These are phyloP conservation scores for Linderniella brevidens DNA, from an alignment of 257 asterid species.

Conservation along the genomic window DNA sequence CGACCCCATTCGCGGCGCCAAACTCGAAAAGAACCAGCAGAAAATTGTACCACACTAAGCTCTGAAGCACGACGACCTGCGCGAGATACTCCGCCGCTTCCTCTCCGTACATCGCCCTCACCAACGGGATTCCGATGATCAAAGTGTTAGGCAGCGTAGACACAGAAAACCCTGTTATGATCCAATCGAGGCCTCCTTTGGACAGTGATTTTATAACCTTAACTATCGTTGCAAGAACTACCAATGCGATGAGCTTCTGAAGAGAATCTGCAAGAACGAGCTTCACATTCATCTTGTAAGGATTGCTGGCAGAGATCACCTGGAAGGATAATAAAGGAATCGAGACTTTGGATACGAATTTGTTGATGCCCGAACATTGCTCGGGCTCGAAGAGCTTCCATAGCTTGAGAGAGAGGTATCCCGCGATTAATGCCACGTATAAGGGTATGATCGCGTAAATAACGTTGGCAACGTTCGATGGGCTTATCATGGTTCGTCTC, in stretches of 20 bases:
- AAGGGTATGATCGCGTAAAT: conserved; percentile 56
- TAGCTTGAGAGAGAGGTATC: conserved; percentile 54
- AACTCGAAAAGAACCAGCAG: conserved; percentile 64
- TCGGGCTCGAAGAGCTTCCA: conserved; percentile 65
- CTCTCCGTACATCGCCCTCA: conserved; percentile 69
- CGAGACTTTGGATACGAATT: conserved; percentile 71
- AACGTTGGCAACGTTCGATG: conserved; percentile 37
- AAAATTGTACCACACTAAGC: conserved; percentile 80
- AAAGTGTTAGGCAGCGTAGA: conserved; percentile 76
- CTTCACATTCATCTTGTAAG: conserved; percentile 61
- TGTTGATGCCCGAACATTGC: conserved; percentile 76
- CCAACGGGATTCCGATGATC: conserved; percentile 62
- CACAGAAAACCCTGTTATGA: conserved; percentile 69
- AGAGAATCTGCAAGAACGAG: conserved; percentile 53
- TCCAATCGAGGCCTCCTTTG: conserved; percentile 45
- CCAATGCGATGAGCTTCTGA: conserved; percentile 43
- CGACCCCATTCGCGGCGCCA: conserved; percentile 22
- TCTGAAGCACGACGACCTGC: conserved; percentile 72
- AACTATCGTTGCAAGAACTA: conserved; percentile 25
- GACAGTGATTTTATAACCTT: conserved; percentile 19
- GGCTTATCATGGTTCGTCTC: conserved; percentile 56
- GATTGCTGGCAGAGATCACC: conserved; percentile 55
- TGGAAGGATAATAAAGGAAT: conserved; percentile 73
- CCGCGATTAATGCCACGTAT: conserved; percentile 51
- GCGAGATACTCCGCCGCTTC: conserved; percentile 34